A percentile compares a stretch with the other conserved stretches of the same genome.
Evolutionary conservation across 306 rosid genomes (phyloP).

Genomic region (Carpinus viminea): DNA sequence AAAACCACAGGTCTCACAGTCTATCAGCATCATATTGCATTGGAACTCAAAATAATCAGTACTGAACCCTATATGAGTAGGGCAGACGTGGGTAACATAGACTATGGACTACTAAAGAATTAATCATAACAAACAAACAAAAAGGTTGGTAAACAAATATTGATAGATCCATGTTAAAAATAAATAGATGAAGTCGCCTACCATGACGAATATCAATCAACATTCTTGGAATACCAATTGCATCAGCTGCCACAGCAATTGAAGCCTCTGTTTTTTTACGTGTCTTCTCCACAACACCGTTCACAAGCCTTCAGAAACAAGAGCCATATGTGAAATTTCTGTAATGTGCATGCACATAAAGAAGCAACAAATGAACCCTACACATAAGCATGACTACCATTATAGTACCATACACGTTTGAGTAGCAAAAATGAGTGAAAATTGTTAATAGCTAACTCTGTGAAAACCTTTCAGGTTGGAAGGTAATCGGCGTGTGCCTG

Average conservation of each 20-base stretch:
- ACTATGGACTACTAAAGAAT: neutral
- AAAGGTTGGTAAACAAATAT: neutral
- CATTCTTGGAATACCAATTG: slow-evolving; percentile 77
- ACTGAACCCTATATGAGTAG: neutral
- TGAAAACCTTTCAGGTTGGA: neutral
- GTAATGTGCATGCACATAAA: neutral
- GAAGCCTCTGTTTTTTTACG: slow-evolving; percentile 66
- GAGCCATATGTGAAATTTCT: neutral
- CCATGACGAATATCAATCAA: slow-evolving; percentile 94
- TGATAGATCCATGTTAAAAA: neutral
- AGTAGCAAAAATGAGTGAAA: neutral
- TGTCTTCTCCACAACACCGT: slow-evolving; percentile 83
- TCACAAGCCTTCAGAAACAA: slow-evolving; percentile 72
- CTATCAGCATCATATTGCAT: slow-evolving; percentile 1
- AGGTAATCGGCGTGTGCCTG: neutral
- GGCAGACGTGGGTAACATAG: neutral
- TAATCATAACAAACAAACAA: neutral
- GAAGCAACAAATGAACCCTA: neutral
- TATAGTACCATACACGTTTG: neutral
- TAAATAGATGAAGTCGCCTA: slow-evolving; percentile 27
- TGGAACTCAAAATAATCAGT: neutral
- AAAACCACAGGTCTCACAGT: neutral
- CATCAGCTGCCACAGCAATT: slow-evolving; percentile 74
- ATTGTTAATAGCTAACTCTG: neutral
- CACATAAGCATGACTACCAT: neutral